Base-by-base conservation (phyloP, 805 yeast genomes). In the Peterozyma toletana region DNA sequence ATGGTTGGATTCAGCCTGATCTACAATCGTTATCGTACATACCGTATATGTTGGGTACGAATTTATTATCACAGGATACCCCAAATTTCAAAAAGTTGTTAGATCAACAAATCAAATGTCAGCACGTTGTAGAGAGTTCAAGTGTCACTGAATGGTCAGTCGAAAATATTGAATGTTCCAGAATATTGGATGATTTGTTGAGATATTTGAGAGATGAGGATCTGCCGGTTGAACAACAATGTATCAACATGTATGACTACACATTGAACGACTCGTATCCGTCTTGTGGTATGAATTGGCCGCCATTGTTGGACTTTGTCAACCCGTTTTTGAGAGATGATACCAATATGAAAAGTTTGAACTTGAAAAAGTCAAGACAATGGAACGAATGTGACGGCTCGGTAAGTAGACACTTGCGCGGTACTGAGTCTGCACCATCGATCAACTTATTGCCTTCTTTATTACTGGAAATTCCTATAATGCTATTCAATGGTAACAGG, bases 221-320 rank as follows among this genome's bases (percentile, higher is more conserved):
- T 5, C 49, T 46, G 33, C 55, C 67, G 30, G 45, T 54, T n/a
- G 51, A 69, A 50, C 61, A 70, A 54, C 73, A 68, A 45, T 91
- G 99, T 59, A 52, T 77, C 54, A 93, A 93, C 63, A 79, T 89
- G 74, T 91, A 93, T 59, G 96, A 93, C 59, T 76, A 77, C 44
- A 73, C 83, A 33, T 64, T 84, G 42, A 68, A 64, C 33, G 96
- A 89, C 58, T 62, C 79, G 0, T 87, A 70, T 53, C 97, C 98
- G 0, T 64, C 83, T 0, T 93, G 99, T 64, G 98, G 98, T 5
- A 71, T 78, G 77, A 83, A 84, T 59, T 93, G 98, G 98, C 99
- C 99, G 0, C 72, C 73, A 15, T 81, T 72, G 46, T 66, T 83
- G 47, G 62, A 55, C 1, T 43, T 56, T 29, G 77, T 83, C 14